Evolutionary conservation across 441 rosid genomes (phyloP).

Genomic region (Metrosideros polymorpha): DNA sequence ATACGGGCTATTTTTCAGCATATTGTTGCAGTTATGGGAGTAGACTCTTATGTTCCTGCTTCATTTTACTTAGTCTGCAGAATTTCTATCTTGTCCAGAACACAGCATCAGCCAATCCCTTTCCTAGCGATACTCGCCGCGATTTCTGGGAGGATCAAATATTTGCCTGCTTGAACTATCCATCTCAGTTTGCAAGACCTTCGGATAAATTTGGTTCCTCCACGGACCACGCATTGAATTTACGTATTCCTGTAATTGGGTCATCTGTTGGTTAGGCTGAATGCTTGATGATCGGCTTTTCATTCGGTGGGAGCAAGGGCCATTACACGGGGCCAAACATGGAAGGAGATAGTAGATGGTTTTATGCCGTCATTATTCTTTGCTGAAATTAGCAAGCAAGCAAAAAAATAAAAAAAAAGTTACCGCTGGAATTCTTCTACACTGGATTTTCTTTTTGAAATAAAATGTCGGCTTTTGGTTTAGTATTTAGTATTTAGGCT

Average conservation of each 20-base stretch:
- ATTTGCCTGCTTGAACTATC: background rate
- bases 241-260: background rate
- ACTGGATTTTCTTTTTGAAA: background rate
- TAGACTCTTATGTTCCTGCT: background rate
- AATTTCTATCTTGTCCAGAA: background rate
- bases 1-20: background rate
- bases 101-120: background rate
- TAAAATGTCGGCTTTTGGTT: background rate
- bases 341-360: background rate
- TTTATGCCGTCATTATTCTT: background rate
- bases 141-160: background rate
- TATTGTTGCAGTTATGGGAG: background rate
- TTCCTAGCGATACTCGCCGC: background rate
- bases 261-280: background rate
- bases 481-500: background rate
- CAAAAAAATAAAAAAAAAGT: background rate
- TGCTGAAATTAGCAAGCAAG: background rate
- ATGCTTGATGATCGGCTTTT: background rate
- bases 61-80: background rate
- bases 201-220: background rate
- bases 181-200: background rate
- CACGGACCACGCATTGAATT: fast-evolving
- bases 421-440: background rate
- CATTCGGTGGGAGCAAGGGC: background rate
- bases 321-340: background rate